phyloP scores from a whole-genome alignment of 306 rosid species.

The Carpinus fangiana region DNA sequence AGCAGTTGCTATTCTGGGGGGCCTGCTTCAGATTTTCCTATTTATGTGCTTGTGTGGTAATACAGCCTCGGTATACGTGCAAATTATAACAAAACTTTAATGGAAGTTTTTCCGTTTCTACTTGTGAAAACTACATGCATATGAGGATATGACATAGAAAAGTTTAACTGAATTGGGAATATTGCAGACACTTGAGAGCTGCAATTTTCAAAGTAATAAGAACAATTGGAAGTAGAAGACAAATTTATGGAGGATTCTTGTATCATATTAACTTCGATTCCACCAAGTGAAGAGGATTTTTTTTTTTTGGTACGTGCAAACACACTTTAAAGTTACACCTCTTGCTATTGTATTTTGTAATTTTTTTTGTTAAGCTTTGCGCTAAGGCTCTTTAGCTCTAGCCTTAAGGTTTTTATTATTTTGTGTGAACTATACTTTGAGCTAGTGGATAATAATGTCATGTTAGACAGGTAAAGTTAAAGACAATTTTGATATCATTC shows the following conservation, averaged over 20 bases:
- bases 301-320: not conserved
- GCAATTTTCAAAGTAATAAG: not conserved
- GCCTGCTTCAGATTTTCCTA: constrained; percentile 85
- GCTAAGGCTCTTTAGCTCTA: not conserved
- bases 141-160: not conserved
- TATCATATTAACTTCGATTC: not conserved
- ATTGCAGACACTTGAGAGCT: not conserved
- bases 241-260: not conserved
- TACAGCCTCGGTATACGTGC: constrained; percentile 69
- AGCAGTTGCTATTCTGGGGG: constrained; percentile 94
- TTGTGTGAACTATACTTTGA: not conserved
- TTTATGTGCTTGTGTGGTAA: constrained; percentile 93
- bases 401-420: not conserved
- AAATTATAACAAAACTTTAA: not conserved
- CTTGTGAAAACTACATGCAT: not conserved
- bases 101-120: not conserved
- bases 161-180: not conserved
- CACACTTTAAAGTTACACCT: not conserved
- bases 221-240: not conserved
- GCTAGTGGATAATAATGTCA: not conserved
- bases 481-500: not conserved
- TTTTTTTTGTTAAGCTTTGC: not conserved
- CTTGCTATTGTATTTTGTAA: not conserved
- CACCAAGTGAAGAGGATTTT: no score
- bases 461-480: not conserved